phyloP scores from a whole-genome alignment of 768 basidiomycete species.

The Postia placenta region DNA sequence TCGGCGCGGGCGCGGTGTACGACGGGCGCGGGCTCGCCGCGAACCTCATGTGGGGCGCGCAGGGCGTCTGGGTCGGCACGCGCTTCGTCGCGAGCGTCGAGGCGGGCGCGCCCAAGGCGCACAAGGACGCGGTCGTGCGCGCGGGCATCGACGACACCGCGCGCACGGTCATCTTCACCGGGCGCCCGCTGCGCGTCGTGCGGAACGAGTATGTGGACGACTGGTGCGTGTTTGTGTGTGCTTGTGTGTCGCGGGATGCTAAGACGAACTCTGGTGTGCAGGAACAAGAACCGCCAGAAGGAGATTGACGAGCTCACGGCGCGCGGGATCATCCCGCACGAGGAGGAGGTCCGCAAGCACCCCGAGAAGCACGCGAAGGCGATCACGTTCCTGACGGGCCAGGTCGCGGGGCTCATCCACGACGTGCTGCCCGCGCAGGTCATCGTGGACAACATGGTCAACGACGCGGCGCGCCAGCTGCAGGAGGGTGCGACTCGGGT shows the following conservation, averaged over 20 bases:
- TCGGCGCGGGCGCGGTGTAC: constrained; percentile 89
- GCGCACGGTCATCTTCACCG: constrained; percentile 86
- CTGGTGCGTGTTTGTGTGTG: constrained; percentile 50
- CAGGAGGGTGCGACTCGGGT: constrained; percentile 34
- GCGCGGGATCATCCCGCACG: constrained; percentile 76
- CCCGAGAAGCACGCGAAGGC: constrained; percentile 71
- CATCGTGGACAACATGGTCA: constrained; percentile 79
- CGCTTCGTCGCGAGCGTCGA: constrained; percentile 82
- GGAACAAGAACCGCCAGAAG: constrained; percentile 70
- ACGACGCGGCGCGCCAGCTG: constrained; percentile 45
- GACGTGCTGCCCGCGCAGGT: constrained; percentile 78
- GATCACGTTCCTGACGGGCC: constrained; percentile 79
- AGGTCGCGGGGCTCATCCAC: constrained; percentile 66
- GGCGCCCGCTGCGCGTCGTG: constrained; percentile 81
- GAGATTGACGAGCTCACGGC: constrained; percentile 82
- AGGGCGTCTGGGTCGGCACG: constrained; percentile 64
- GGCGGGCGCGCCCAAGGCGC: constrained; percentile 75
- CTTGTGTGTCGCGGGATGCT: neutral
- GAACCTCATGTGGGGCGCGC: constrained; percentile 84
- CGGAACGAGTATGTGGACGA: constrained; percentile 82
- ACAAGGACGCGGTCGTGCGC: constrained; percentile 72
- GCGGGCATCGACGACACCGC: constrained; percentile 75
- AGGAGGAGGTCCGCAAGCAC: constrained; percentile 67
- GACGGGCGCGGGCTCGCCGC: constrained; percentile 86
- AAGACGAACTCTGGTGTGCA: constrained; percentile 17